These are phyloP conservation scores for Wickerhamiella qilinensis DNA, from an alignment of 805 yeast genomes.

Conservation along the genomic window DNA sequence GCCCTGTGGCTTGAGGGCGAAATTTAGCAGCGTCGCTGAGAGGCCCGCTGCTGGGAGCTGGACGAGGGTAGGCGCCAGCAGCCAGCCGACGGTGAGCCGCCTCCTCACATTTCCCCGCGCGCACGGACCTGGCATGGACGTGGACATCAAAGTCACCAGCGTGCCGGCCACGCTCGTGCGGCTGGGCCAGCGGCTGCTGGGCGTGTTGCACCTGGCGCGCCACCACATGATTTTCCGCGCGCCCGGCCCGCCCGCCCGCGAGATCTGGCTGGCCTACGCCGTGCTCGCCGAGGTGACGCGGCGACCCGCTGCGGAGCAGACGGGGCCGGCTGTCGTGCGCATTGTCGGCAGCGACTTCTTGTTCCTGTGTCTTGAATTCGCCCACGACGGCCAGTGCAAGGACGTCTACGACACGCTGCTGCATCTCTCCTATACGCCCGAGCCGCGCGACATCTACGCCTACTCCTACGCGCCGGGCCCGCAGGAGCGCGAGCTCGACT, in stretches of 20 bases:
- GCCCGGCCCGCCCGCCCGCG: constrained; percentile 33
- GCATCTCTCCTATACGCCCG: constrained; percentile 41
- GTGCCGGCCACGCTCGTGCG: constrained; percentile 32
- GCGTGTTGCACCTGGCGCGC: constrained; percentile 53
- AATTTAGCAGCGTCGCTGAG: too few relatives aligned
- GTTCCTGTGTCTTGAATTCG: constrained; percentile 61
- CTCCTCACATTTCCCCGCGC: too few relatives aligned
- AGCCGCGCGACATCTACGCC: constrained; percentile 54
- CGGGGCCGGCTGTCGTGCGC: constrained; percentile 36
- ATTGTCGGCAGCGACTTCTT: constrained; percentile 75
- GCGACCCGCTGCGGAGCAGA: constrained; percentile 7
- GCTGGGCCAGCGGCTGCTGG: constrained; percentile 39
- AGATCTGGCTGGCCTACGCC: constrained; percentile 88
- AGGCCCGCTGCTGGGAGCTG: too few relatives aligned
- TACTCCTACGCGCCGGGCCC: constrained; percentile 63
- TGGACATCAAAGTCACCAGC: constrained; percentile 13
- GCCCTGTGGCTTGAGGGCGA: too few relatives aligned
- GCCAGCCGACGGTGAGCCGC: too few relatives aligned
- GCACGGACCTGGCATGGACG: too few relatives aligned
- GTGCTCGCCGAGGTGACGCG: constrained; percentile 36
- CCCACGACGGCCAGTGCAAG: constrained; percentile 37
- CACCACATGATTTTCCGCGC: constrained; percentile 54
- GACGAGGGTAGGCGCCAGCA: too few relatives aligned
- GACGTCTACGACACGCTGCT: constrained; percentile 63
- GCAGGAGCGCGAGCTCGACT: constrained; percentile 43